A percentile compares a stretch with the other conserved stretches of the same genome.
These are phyloP conservation scores for Oryza glaberrima DNA, from an alignment of 176 grass and related monocot species.

Conservation along the genomic window DNA sequence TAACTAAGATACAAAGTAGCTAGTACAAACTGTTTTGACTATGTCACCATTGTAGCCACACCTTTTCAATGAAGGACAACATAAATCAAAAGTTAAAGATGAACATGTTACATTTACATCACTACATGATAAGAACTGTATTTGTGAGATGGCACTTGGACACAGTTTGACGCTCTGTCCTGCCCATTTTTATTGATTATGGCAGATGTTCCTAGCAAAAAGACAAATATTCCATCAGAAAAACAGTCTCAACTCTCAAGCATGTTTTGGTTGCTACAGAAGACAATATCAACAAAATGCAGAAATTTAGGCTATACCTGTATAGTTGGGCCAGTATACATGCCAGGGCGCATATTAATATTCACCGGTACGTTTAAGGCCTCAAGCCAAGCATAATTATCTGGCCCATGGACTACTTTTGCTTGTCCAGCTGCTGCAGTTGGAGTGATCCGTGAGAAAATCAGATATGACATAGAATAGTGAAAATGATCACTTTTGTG, in stretches of 20 bases:
- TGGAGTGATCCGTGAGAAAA: slow-evolving; percentile 32
- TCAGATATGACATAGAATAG: background rate
- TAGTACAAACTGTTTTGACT: too few relatives aligned
- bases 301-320: slow-evolving; percentile 42
- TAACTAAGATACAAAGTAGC: too few relatives aligned
- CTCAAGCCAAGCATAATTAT: slow-evolving; percentile 67
- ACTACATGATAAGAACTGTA: background rate
- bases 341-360: slow-evolving; percentile 61
- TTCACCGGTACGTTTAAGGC: slow-evolving; percentile 43
- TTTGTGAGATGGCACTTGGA: background rate
- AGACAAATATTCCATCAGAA: background rate
- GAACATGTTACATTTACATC: slow-evolving; percentile 8
- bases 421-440: slow-evolving; percentile 37
- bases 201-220: slow-evolving; percentile 32
- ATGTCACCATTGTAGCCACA: background rate
- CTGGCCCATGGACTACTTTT: slow-evolving; percentile 23
- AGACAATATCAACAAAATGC: background rate
- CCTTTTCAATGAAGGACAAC: background rate
- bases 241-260: background rate
- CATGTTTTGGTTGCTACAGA: background rate
- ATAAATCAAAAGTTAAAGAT: background rate
- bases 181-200: background rate
- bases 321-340: slow-evolving; percentile 54
- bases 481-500: background rate
- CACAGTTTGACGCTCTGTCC: background rate